Percentiles rank a stretch among this genome's conserved stretches.
Conservation (phyloP, 2,329 filamentous ascomycete genomes). For the Stachybotrys echinatus region DNA sequence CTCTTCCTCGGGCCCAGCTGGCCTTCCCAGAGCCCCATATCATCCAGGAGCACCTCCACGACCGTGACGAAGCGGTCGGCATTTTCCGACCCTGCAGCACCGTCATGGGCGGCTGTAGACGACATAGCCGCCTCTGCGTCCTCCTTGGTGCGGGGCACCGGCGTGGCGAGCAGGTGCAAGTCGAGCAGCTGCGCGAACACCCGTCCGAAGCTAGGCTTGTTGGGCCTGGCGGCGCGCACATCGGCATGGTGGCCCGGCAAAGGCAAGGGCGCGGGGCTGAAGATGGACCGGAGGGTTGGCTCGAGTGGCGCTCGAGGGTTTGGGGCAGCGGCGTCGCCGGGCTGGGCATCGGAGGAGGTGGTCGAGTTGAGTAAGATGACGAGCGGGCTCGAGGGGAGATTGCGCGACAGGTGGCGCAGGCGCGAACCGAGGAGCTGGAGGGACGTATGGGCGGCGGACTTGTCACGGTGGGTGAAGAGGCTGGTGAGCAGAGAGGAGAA, state of each 20-base stretch:
- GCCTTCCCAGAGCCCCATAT: slow-evolving; percentile 38
- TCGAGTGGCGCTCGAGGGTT: slow-evolving; percentile 24
- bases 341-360: slow-evolving; percentile 8
- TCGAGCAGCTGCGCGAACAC: slow-evolving; percentile 51
- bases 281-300: slow-evolving; percentile 44
- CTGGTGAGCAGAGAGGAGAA: slow-evolving; percentile 45
- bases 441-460: slow-evolving; percentile 38
- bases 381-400: slow-evolving; percentile 35
- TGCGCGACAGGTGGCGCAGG: slow-evolving; percentile 39
- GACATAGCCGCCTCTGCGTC: slow-evolving; percentile 30
- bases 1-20: slow-evolving; percentile 18
- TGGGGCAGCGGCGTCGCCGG: slow-evolving; percentile 1
- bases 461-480: slow-evolving; percentile 46
- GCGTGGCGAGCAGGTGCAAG: slow-evolving; percentile 47
- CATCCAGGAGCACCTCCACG: slow-evolving; percentile 48
- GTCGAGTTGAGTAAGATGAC: slow-evolving; percentile 52
- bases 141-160: slow-evolving; percentile 30
- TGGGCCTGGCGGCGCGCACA: slow-evolving; percentile 18
- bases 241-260: slow-evolving; percentile 11
- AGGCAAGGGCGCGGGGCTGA: slow-evolving; percentile 28
- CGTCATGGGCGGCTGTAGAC: neutral
- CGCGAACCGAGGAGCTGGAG: slow-evolving; percentile 42
- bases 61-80: slow-evolving; percentile 29
- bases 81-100: slow-evolving; percentile 1
- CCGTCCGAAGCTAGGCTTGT: slow-evolving; percentile 47